Conservation (phyloP, 2,329 filamentous ascomycete genomes). For the Hymenoscyphus occultus region DNA sequence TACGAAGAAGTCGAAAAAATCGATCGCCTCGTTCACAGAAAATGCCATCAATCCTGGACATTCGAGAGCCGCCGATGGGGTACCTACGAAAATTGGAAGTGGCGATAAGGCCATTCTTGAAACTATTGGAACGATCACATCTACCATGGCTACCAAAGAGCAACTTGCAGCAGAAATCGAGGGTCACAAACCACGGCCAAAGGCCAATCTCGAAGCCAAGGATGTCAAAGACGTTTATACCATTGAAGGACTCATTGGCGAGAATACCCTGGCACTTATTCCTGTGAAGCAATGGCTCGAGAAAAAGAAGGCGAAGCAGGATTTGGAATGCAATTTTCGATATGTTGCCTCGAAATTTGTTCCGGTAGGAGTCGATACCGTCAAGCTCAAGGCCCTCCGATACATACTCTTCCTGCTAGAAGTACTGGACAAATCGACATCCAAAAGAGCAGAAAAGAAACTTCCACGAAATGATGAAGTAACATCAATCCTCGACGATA, state of each 20-base stretch:
- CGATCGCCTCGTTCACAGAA: slow-evolving; percentile 63
- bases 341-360: slow-evolving; percentile 62
- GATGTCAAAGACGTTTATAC: slow-evolving; percentile 73
- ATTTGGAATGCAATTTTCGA: slow-evolving; percentile 55
- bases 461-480: slow-evolving; percentile 63
- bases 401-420: slow-evolving; percentile 58
- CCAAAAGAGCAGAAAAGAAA: slow-evolving; percentile 43
- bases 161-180: slow-evolving; percentile 64
- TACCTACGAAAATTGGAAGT: slow-evolving; percentile 51
- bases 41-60: slow-evolving; percentile 58
- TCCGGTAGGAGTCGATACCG: slow-evolving; percentile 50
- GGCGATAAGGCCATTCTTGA: slow-evolving; percentile 60
- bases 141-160: slow-evolving; percentile 64
- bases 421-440: slow-evolving; percentile 50
- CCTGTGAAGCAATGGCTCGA: slow-evolving; percentile 74
- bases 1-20: slow-evolving; percentile 82
- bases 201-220: slow-evolving; percentile 63
- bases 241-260: slow-evolving; percentile 62
- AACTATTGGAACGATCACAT: slow-evolving; percentile 58
- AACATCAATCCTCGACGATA: slow-evolving; percentile 52
- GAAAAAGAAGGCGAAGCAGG: slow-evolving; percentile 55
- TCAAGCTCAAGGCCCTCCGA: slow-evolving; percentile 56
- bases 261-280: slow-evolving; percentile 63
- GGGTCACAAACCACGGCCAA: slow-evolving; percentile 69
- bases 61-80: slow-evolving; percentile 37